phyloP scores from a whole-genome alignment of 1,284 basidiomycete genomes.

The Cutaneotrichosporon arboriforme region DNA sequence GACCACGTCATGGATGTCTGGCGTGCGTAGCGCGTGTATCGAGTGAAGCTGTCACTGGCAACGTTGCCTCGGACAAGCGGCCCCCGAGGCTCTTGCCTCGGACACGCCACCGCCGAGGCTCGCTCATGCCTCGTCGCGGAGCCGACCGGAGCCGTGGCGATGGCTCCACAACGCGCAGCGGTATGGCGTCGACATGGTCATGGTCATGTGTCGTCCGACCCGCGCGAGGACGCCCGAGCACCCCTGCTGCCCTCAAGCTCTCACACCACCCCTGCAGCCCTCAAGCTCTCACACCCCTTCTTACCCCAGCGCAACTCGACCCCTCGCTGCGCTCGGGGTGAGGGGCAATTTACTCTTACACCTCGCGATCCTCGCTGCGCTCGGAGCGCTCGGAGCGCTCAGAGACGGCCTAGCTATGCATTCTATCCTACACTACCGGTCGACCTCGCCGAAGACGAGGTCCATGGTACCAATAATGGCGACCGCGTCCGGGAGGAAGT shows the following conservation, averaged over 20 bases:
- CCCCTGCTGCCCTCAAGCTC: too few relatives aligned
- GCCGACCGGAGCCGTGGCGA: too few relatives aligned
- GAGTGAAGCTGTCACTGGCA: background rate
- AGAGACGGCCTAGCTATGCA: slow-evolving; percentile 15
- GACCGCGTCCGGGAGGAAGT: slow-evolving; percentile 85
- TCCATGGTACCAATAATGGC: slow-evolving; percentile 92
- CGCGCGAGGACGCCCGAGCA: too few relatives aligned
- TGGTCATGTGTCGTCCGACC: too few relatives aligned
- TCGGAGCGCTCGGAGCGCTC: background rate
- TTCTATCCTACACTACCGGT: slow-evolving; percentile 36
- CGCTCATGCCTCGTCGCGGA: background rate
- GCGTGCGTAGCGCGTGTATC: slow-evolving; percentile 61
- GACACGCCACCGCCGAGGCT: background rate
- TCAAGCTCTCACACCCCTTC: background rate
- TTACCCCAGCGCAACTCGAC: too few relatives aligned
- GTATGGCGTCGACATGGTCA: too few relatives aligned
- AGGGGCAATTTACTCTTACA: too few relatives aligned
- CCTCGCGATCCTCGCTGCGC: background rate
- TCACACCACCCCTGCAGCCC: background rate
- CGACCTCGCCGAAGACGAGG: slow-evolving; percentile 67
- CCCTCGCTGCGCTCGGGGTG: background rate
- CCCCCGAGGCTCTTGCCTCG: background rate
- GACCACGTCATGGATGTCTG: slow-evolving; percentile 81
- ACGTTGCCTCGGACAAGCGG: background rate
- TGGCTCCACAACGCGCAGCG: too few relatives aligned